Conservation (phyloP, 2,329 filamentous ascomycete species). For the Parascedosporium putredinis region DNA sequence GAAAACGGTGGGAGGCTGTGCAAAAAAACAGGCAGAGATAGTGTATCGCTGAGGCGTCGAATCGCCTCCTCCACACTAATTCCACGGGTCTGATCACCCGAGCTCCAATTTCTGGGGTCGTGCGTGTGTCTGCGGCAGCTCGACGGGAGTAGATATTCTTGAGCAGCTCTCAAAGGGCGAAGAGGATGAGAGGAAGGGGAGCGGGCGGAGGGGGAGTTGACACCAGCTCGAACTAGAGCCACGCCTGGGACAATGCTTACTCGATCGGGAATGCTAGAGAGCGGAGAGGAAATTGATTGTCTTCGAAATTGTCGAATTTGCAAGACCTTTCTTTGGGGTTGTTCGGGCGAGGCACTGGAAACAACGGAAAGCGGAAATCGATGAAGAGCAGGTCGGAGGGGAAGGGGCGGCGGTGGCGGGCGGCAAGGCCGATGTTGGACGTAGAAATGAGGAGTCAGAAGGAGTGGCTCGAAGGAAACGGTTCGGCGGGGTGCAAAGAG, state of each 20-base stretch:
- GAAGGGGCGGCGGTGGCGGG: conserved; percentile 1
- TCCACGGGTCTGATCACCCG: neutral
- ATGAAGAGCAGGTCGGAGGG: neutral
- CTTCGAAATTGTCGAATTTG: too few species aligned
- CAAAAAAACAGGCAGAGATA: neutral
- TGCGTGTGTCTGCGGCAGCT: neutral
- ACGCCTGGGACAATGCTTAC: neutral
- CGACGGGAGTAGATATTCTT: neutral
- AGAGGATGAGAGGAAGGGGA: neutral
- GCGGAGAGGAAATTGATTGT: neutral
- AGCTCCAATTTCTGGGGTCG: neutral
- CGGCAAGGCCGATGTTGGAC: neutral
- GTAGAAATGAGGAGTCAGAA: conserved; percentile 1
- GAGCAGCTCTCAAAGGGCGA: neutral
- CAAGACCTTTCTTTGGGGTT: too few species aligned
- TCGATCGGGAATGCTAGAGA: neutral
- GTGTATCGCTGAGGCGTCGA: neutral
- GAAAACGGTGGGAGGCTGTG: neutral
- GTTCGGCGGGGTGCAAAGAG: neutral
- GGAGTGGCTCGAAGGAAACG: neutral
- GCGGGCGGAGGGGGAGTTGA: neutral
- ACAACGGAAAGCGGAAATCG: neutral
- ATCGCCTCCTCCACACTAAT: neutral
- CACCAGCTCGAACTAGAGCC: neutral
- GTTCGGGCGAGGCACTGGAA: neutral